Base-by-base conservation (phyloP, 2,329 filamentous ascomycete genomes). In the Rachicladosporium sp. region DNA sequence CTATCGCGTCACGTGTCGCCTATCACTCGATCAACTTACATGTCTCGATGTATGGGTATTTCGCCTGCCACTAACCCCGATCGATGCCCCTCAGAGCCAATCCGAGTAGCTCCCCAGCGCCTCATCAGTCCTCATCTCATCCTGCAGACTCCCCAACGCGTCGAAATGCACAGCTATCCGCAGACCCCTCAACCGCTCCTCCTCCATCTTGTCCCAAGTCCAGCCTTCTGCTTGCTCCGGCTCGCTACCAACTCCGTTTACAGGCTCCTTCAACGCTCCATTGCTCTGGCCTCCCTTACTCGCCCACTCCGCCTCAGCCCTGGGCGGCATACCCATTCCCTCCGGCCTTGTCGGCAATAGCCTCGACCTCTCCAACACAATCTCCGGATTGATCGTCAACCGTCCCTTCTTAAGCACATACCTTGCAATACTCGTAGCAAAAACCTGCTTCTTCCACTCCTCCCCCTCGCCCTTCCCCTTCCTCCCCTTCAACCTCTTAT, bases 321-420 rank as follows among this genome's bases (percentile, higher is more conserved):
- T 41, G 2, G 56, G 54, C 11, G 55, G 56, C 21, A 53, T 46
- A 10, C 54, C 49, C 1, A 55, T 46, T 8, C 78, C 80, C 8
- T 73, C 77, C 0, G 86, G 85, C 35, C 78, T 71, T 42, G 72
- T 65, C 0, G 91, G 91, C 37, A 96, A 65, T 56, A 95, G 66
- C 1, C 78, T 77, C 36, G 80, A 80, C 29, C 79, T 73, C 33
- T 74, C 68, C 19, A 96, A 68, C 6, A 89, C 69, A 35, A 82
- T 69, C 49, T 87, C 81, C 0, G 91, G 88, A 47, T 88, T 77
- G 3, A 96, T 76, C 0, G 89, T 96, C 52, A 91, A 69, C 15
- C 89, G 70, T 1, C 67, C 68, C 45, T 64, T 64, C 53, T 71
- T 71, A 43, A 69, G 62, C 2, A 70, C 68, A 45, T 71, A 71